Evolutionary conservation across 768 basidiomycete genomes (phyloP).

Genomic region (Agaricus subrufescens): DNA sequence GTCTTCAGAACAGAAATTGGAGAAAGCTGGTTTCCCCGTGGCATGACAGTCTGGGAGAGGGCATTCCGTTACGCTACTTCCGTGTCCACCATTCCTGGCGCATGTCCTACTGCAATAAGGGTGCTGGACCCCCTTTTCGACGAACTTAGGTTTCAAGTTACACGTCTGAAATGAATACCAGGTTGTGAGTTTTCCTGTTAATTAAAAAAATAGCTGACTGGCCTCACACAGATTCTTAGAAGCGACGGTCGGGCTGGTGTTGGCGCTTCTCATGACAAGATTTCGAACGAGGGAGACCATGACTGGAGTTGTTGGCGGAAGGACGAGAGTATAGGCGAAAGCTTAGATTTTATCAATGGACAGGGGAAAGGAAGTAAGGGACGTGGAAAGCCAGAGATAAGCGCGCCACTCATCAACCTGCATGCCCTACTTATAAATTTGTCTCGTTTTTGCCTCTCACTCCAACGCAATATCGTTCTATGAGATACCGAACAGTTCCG

Average conservation of each 20-base stretch:
- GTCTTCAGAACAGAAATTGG: slow-evolving; percentile 52
- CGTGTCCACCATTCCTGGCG: slow-evolving; percentile 40
- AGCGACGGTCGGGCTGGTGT: slow-evolving; percentile 22
- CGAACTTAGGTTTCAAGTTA: slow-evolving; percentile 54
- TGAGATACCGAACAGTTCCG: slow-evolving; percentile 15
- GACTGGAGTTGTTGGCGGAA: slow-evolving; percentile 13
- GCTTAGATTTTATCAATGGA: background rate
- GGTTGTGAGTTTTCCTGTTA: slow-evolving; percentile 8
- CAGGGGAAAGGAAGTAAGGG: too few species aligned
- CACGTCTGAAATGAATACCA: slow-evolving; percentile 39
- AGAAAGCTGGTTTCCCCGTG: slow-evolving; percentile 43
- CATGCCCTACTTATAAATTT: too few species aligned
- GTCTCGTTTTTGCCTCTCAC: too few species aligned
- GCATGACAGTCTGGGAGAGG: slow-evolving; percentile 47
- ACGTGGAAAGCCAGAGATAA: too few species aligned
- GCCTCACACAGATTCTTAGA: slow-evolving; percentile 46
- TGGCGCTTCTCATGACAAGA: slow-evolving; percentile 33
- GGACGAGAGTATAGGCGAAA: slow-evolving; percentile 18
- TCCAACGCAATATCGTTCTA: slow-evolving; percentile 9
- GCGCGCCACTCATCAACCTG: too few species aligned
- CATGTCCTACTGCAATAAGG: slow-evolving; percentile 60
- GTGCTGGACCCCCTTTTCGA: slow-evolving; percentile 56
- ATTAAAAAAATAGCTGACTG: slow-evolving; percentile 12
- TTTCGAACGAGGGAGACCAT: slow-evolving; percentile 40
- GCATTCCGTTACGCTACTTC: slow-evolving; percentile 36